These are phyloP conservation scores for Epicoccum sorghinum DNA, from an alignment of 2,329 filamentous ascomycete species.

Conservation along the genomic window DNA sequence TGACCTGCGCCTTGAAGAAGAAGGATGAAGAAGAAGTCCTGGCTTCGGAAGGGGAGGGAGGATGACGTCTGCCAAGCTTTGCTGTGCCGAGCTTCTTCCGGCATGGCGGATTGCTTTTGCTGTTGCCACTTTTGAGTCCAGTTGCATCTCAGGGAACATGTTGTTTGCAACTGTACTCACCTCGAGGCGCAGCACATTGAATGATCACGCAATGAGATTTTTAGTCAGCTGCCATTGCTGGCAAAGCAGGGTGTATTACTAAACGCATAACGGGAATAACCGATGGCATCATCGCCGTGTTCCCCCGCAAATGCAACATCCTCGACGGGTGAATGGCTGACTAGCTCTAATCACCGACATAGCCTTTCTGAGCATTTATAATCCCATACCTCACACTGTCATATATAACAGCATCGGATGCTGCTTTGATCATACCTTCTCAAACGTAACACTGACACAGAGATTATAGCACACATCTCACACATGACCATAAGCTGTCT, in stretches of 20 bases:
- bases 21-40: too few relatives aligned
- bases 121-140: too few relatives aligned
- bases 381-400: slow-evolving; percentile 14
- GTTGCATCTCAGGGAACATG: background rate
- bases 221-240: slow-evolving; percentile 33
- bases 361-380: slow-evolving; percentile 36
- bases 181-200: too few relatives aligned
- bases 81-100: too few relatives aligned
- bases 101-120: too few relatives aligned
- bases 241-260: slow-evolving; percentile 33
- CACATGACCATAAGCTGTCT: slow-evolving; percentile 6
- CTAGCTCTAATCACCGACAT: slow-evolving; percentile 1
- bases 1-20: too few relatives aligned
- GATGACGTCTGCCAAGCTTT: too few relatives aligned
- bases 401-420: slow-evolving; percentile 29
- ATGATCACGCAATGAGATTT: slow-evolving; percentile 31
- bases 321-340: slow-evolving; percentile 16
- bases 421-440: background rate
- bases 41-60: too few relatives aligned
- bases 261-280: slow-evolving; percentile 38
- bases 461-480: background rate
- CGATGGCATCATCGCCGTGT: slow-evolving; percentile 43
- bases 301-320: slow-evolving; percentile 24
- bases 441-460: slow-evolving; percentile 11
- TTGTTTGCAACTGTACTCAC: background rate